Base-by-base conservation (phyloP, 106 monocot species). In the Allium fistulosum region DNA sequence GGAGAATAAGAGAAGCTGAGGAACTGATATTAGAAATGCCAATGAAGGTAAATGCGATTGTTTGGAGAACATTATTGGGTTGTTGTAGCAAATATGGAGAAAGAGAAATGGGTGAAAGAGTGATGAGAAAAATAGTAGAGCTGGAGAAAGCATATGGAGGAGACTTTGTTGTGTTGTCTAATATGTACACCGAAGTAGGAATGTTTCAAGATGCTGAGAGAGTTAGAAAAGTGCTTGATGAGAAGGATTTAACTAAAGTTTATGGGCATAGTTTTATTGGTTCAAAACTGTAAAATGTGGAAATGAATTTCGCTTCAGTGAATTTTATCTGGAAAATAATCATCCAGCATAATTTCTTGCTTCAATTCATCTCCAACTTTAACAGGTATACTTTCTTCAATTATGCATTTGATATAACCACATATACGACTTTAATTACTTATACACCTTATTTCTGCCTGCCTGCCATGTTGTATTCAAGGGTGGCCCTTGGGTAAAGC, bases 51-150 rank as follows among this genome's bases (percentile, higher is more conserved):
- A 87, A 82, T 75, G 78, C 10, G 46, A 37, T 92, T 6, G 76
- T 87, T 15, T 92, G 91, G 91, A 87, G 91, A 75, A 92, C 80
- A 9, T 68, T 92, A 12, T 59, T 92, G 69, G 81, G 87, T 9
- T 83, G 85, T 57, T 93, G 88, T 51, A 51, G 67, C 53, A 76
- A 76, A 63, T 69, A 88, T 79, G 88, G 88, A 47, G 74, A 92
- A 63, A 78, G 65, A 26, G 88, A 82, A 79, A 88, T 83, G 70
- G 91, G 76, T 4, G 69, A 82, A 77, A 86, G 84, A 68, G 84
- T 82, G 61, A 69, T 87, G 76, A 84, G 55, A 77, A 84, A 73
- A 70, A 80, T 89, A 50, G 14, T 78, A 71, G 86, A 76, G 17
- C 14, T 89, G 57, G 89, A 90, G 62, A 80, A 17, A 59, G 76